Base-by-base conservation (phyloP, 306 rosid species). In the Acacia confusa region DNA sequence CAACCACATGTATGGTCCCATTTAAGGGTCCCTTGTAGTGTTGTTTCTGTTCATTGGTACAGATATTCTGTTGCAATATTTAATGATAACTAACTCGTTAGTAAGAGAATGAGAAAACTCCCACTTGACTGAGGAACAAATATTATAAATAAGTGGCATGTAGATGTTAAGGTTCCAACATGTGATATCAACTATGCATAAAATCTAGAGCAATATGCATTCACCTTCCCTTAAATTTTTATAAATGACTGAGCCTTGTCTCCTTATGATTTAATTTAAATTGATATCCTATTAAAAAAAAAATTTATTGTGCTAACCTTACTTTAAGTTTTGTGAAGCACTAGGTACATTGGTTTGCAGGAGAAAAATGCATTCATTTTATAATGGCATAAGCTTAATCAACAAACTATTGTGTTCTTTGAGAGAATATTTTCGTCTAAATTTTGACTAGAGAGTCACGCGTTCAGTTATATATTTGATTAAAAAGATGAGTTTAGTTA, bases 1-100 rank as follows among this genome's bases (percentile, higher is more conserved):
- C 97, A 70, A 90, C 99, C 72, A 93, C 92, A 57, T 92, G 97
- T 78, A 91, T 95, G 78, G 97, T 90, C 50, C 97, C 99, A 66
- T 91, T 90, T 79, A 92, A 84, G 70, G 83, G 40, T 74, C 98
- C 97, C 69, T 84, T 87, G 13, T 90, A 92, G 70, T 79, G 38
- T 78, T 89, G 78, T 75, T 88, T 93, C 90, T 91, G 95, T 68
- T 91, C 72, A 47, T 80, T 92, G 40, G 97, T 90, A 84, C 97
- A 95, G 58, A 84, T 85, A 85, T 90, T 95, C 95, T 95, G 79
- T 81, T 75, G 34, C 70, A 78, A 81, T 74, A 75, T 36, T 47
- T 41, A 57, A 67, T 70, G n/a, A 67, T 40, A 68, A 44, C 27
- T 70, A 2, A 67, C 60, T 60, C 22, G 69, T 71, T 71, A 66